Percentiles rank a stretch among this genome's conserved stretches.
Evolutionary conservation across 805 yeast species (phyloP).

Genomic region (Jamesozyma hellenica): DNA sequence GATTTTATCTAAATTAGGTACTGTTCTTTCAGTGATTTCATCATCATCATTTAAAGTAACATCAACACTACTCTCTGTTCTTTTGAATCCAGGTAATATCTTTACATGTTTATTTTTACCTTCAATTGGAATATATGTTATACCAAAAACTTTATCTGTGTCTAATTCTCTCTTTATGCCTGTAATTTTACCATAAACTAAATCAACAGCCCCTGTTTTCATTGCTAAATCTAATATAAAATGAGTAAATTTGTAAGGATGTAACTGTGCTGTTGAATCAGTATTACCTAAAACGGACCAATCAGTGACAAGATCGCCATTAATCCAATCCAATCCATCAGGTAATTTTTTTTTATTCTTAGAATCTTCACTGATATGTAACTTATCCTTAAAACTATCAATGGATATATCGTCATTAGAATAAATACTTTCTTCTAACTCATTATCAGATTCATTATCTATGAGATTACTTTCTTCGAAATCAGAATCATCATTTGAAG

Average conservation of each 20-base stretch:
- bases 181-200: constrained; percentile 75
- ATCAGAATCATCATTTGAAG: background rate
- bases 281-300: constrained; percentile 78
- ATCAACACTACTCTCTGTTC: background rate
- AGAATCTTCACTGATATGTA: background rate
- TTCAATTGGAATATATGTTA: constrained; percentile 42
- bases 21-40: constrained; percentile 26
- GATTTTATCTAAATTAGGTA: constrained; percentile 57
- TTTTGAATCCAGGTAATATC: constrained; percentile 21
- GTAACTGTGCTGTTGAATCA: constrained; percentile 91
- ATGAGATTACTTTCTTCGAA: too few species aligned
- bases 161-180: constrained; percentile 53
- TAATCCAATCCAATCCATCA: constrained; percentile 66
- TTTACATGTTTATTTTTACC: constrained; percentile 24
- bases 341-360: constrained; percentile 36
- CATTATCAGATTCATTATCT: constrained; percentile 8
- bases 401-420: background rate
- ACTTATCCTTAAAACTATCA: background rate
- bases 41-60: background rate
- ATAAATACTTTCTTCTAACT: constrained; percentile 17
- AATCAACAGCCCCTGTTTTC: constrained; percentile 72
- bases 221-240: constrained; percentile 69
- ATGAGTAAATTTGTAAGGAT: constrained; percentile 89
- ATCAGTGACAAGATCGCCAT: constrained; percentile 48
- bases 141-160: constrained; percentile 61